These are phyloP conservation scores for Chiua virens DNA, from an alignment of 768 basidiomycete genomes.

Conservation along the genomic window DNA sequence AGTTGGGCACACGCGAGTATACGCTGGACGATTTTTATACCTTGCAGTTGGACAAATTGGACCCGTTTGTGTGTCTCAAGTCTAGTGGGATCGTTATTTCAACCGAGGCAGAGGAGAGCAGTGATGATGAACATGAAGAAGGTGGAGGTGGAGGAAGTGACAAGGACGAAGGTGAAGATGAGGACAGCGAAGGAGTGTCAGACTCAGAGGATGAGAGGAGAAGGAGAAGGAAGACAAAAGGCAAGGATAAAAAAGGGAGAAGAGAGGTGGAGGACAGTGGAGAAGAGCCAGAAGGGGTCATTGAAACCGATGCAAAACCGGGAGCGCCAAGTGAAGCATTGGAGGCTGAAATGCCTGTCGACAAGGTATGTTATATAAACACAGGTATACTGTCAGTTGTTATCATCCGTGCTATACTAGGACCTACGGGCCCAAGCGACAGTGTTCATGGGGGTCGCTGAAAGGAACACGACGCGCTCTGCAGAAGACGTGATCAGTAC, in stretches of 20 bases:
- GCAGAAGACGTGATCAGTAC: conserved; percentile 75
- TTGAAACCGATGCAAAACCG: background rate
- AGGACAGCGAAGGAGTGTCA: conserved; percentile 14
- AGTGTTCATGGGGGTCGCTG: conserved; percentile 64
- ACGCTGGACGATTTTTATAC: conserved; percentile 88
- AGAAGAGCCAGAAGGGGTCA: conserved; percentile 18
- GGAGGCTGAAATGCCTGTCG: background rate
- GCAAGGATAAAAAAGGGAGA: conserved; percentile 7
- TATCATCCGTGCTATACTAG: conserved; percentile 8
- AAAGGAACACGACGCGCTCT: conserved; percentile 51
- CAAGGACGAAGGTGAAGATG: conserved; percentile 44
- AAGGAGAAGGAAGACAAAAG: background rate
- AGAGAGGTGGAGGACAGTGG: conserved; percentile 30
- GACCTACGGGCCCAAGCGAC: conserved; percentile 45
- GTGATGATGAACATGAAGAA: conserved; percentile 62
- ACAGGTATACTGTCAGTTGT: no score
- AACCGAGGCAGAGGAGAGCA: conserved; percentile 60
- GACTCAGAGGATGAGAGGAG: conserved; percentile 13
- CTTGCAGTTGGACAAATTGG: conserved; percentile 82
- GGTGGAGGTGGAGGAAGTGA: conserved; percentile 57
- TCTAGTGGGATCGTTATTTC: conserved; percentile 60
- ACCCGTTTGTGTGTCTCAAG: conserved; percentile 72
- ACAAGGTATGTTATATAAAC: conserved; percentile 5
- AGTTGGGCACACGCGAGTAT: conserved; percentile 79
- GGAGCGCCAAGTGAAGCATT: conserved; percentile 5